These are phyloP conservation scores for Diplocarpon rosae DNA, from an alignment of 2,329 filamentous ascomycete genomes.

Conservation along the genomic window DNA sequence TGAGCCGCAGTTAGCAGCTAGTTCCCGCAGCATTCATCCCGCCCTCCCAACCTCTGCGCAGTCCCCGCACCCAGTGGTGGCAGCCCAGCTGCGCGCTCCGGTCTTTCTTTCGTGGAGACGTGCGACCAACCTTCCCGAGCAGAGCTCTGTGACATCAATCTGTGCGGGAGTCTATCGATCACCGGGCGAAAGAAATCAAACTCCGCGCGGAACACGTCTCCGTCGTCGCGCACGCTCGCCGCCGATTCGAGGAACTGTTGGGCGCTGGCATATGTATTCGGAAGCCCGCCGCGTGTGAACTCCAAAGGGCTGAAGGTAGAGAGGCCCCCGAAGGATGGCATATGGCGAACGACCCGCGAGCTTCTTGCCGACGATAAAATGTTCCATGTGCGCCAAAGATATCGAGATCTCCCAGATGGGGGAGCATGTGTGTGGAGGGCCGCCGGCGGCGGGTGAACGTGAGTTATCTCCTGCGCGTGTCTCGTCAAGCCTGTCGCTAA, in stretches of 20 bases:
- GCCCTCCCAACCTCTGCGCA: too few relatives aligned
- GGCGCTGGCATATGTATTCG: too few relatives aligned
- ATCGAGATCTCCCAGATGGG: constrained; percentile 81
- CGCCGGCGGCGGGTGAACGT: constrained; percentile 34
- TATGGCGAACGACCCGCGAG: constrained; percentile 40
- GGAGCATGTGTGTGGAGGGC: constrained; percentile 60
- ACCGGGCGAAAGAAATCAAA: too few relatives aligned
- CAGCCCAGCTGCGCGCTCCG: too few relatives aligned
- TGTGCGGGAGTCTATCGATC: too few relatives aligned
- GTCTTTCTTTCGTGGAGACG: too few relatives aligned
- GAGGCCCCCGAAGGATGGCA: constrained; percentile 19
- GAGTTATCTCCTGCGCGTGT: constrained; percentile 8
- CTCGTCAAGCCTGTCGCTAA: constrained; percentile 5
- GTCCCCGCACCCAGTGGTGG: too few relatives aligned
- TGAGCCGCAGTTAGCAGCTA: too few relatives aligned
- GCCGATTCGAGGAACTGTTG: constrained; percentile 5
- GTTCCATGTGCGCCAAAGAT: constrained; percentile 65
- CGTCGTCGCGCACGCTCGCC: constrained; percentile 6
- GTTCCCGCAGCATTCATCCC: too few relatives aligned
- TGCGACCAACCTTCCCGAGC: too few relatives aligned
- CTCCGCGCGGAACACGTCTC: background rate
- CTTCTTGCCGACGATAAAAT: constrained; percentile 77
- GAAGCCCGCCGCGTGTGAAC: background rate
- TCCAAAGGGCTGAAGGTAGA: constrained; percentile 6
- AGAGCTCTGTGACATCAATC: too few relatives aligned